Evolutionary conservation across 139 green algal species (phyloP), one percentile per base, ranked within the genome.

Genomic region (Nannochloris sp.): DNA sequence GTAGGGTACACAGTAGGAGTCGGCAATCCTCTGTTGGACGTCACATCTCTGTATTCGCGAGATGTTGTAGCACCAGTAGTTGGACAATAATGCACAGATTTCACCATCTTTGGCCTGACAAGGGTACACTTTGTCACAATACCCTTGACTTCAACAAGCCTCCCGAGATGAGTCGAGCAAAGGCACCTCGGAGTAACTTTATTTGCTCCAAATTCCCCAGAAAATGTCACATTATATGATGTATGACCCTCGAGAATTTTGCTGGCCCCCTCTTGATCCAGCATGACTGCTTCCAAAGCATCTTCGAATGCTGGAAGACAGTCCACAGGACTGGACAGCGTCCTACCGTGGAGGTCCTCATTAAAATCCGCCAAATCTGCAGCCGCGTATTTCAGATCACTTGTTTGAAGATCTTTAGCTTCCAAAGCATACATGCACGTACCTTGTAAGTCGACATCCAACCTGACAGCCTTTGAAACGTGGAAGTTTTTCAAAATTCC

Each of bases 51-150:
- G 71, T 96, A 98, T 64, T 95, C 84, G 6, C 82, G 78, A 2
- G 60, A 79, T 9, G 70, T 82, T 69, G 87, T 89, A 40, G 85
- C 55, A 16, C 71, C 70, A 2, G 85, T 96, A 12, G 53, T 74
- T 10, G 88, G 70, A 72, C 84, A 95, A 68, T 91, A 97, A 78
- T 99, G 93, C 50, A 93, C 88, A 20, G 63, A 85, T 50, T 80
- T 82, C 23, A 87, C 80, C 49, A 97, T 68, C 77, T 97, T 97
- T 44, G 90, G 90, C 14, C 87, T 81, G 40, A 96, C 90, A 14
- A 92, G 70, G 1, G 83, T 89, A 76, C 75, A 86, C 66, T 91
- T 91, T 31, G 93, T 99, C 3, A 99, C 88, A 63, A 99, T 97
- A 68, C 93, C 93, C 36, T 94, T 86, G 43, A 98, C 80, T 50